phyloP scores from a whole-genome alignment of 169 alveolate genomes.

The Babesia gibsoni region DNA sequence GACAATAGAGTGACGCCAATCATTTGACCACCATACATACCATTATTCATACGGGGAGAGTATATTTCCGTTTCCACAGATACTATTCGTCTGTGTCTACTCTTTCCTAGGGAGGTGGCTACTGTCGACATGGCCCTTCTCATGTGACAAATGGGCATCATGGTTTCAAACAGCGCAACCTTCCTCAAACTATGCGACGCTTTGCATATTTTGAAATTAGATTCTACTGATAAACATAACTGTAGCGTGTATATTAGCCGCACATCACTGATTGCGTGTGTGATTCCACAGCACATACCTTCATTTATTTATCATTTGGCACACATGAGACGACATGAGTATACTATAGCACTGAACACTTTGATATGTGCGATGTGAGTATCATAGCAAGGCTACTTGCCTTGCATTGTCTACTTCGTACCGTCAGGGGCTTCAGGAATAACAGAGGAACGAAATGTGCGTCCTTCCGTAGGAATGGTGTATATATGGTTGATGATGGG shows the following conservation, averaged over 20 bases:
- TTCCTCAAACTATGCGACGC: not conserved
- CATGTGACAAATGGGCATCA: not conserved
- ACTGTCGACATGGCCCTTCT: constrained; percentile 12
- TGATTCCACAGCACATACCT: no score
- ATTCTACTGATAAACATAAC: no score
- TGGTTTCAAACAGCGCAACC: not conserved
- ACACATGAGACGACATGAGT: no score
- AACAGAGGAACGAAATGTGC: not conserved
- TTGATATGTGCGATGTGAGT: constrained; percentile 5
- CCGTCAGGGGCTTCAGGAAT: not conserved
- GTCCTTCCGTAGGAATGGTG: not conserved
- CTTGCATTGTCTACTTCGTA: not conserved
- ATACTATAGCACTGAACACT: not conserved
- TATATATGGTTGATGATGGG: not conserved
- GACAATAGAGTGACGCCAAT: not conserved
- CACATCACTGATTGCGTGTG: no score
- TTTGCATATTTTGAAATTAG: no score
- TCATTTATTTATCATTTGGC: no score
- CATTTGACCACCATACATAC: not conserved
- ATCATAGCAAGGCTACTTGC: not conserved
- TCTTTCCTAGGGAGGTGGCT: constrained; percentile 3
- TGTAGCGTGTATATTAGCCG: no score
- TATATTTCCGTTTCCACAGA: constrained; percentile 56
- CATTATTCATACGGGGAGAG: constrained; percentile 39
- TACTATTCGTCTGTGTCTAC: constrained; percentile 19